Evolutionary conservation across 2,329 filamentous ascomycete species (phyloP).

Genomic region (Colletotrichum sp.): DNA sequence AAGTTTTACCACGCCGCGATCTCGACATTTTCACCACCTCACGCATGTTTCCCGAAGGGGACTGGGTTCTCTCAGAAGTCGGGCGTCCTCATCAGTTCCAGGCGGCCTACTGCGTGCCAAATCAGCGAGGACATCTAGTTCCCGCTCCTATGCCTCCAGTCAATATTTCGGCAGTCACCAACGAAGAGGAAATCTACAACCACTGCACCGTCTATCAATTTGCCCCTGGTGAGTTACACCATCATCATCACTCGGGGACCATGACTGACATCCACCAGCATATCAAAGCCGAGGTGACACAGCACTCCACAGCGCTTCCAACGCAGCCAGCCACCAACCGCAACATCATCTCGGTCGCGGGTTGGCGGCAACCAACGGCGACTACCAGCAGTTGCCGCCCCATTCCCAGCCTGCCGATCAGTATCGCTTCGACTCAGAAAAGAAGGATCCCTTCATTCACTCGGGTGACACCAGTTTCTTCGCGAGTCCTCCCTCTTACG

Average conservation of each 20-base stretch:
- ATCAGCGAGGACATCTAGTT: slow-evolving; percentile 6
- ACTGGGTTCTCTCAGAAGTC: slow-evolving; percentile 10
- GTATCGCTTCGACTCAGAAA: not conserved
- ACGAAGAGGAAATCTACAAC: slow-evolving; percentile 11
- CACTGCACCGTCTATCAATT: slow-evolving; percentile 19
- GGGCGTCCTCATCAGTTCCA: slow-evolving; percentile 10
- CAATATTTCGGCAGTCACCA: slow-evolving; percentile 10
- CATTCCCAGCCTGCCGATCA: not conserved
- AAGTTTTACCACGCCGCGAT: slow-evolving; percentile 12
- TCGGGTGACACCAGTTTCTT: not conserved
- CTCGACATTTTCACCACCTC: not conserved
- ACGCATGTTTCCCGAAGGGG: not conserved
- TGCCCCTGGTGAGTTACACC: not conserved
- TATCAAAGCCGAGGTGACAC: slow-evolving; percentile 7
- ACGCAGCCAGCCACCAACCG: not conserved
- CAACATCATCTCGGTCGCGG: not conserved
- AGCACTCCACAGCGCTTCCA: not conserved
- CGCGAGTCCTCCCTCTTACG: slow-evolving; percentile 2
- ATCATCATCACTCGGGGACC: not conserved
- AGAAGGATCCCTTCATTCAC: not conserved
- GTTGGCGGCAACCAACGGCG: not conserved
- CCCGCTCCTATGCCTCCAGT: slow-evolving; percentile 11
- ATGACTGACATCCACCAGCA: not conserved
- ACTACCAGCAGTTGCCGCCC: not conserved
- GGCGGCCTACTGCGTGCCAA: slow-evolving; percentile 9